These are phyloP conservation scores for Mucor circinelloides DNA, from an alignment of 371 early-diverging fungal genomes.

Conservation along the genomic window DNA sequence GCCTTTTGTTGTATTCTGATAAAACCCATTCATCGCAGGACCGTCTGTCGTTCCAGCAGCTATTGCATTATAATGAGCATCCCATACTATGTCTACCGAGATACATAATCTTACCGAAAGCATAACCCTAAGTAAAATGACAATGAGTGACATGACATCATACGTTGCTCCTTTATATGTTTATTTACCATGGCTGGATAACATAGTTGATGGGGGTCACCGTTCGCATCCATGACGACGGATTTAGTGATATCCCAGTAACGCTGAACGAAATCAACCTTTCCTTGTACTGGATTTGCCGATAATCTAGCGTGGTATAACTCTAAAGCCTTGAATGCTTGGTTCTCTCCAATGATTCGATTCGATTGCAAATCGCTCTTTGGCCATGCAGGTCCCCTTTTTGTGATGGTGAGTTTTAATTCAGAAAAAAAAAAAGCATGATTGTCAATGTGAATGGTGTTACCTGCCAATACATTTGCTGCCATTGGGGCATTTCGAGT, in stretches of 20 bases:
- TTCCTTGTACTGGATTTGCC: conserved; percentile 22
- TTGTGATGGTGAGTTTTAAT: background rate
- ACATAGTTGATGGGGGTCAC: conserved; percentile 24
- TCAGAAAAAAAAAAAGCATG: background rate
- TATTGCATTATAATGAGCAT: conserved; percentile 8
- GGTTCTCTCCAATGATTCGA: conserved; percentile 59
- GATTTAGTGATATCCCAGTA: conserved; percentile 52
- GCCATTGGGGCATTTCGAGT: conserved; percentile 34
- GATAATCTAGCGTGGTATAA: conserved; percentile 17
- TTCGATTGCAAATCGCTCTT: conserved; percentile 49
- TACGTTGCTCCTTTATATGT: conserved; percentile 15
- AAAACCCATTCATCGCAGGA: conserved; percentile 38
- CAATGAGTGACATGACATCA: background rate
- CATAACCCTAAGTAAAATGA: conserved; percentile 30
- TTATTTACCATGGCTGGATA: conserved; percentile 47
- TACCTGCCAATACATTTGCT: conserved; percentile 47
- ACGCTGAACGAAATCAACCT: conserved; percentile 39
- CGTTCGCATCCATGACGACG: conserved; percentile 27
- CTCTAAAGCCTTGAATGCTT: conserved; percentile 42
- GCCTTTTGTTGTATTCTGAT: conserved; percentile 43
- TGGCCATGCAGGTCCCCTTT: conserved; percentile 47
- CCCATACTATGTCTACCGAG: background rate
- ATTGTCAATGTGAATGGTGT: background rate
- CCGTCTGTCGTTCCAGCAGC: conserved; percentile 73
- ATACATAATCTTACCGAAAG: conserved; percentile 27